These are phyloP conservation scores for Incumbomyces delicatus DNA, from an alignment of 2,329 filamentous ascomycete species.

Conservation along the genomic window DNA sequence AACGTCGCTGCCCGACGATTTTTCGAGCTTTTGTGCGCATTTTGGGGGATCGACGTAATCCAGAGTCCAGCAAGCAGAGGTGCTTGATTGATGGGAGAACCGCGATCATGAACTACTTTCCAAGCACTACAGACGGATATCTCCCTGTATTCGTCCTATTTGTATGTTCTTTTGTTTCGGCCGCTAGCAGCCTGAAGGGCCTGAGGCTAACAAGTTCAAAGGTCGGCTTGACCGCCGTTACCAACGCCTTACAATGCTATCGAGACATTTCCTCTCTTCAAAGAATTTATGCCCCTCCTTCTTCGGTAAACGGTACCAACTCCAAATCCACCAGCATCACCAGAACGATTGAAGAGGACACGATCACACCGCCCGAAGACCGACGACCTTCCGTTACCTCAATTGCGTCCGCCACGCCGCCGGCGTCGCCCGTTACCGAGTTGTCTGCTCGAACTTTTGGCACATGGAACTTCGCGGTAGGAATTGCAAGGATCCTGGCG, in stretches of 20 bases:
- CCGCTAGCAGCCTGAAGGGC: not conserved
- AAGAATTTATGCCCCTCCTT: constrained; percentile 61
- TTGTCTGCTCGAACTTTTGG: constrained; percentile 73
- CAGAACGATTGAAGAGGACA: constrained; percentile 22
- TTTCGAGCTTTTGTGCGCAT: too few species aligned
- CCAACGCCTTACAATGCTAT: constrained; percentile 80
- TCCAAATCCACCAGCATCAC: constrained; percentile 44
- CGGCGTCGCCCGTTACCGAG: constrained; percentile 47
- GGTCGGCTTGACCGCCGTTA: constrained; percentile 73
- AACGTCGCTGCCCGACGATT: not conserved
- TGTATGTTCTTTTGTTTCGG: constrained; percentile 8
- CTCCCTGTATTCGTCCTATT: constrained; percentile 19
- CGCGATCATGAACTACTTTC: not conserved
- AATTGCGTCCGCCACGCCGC: not conserved
- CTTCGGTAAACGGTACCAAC: constrained; percentile 17
- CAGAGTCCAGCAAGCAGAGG: too few species aligned
- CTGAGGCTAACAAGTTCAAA: constrained; percentile 28
- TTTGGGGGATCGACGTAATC: too few species aligned
- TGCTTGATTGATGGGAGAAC: too few species aligned
- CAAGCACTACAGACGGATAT: constrained; percentile 13
- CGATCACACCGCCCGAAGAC: constrained; percentile 45
- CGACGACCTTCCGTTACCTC: constrained; percentile 32
- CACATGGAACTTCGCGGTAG: constrained; percentile 75
- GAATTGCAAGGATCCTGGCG: constrained; percentile 69
- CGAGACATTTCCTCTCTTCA: constrained; percentile 68